phyloP scores from a whole-genome alignment of 2,329 filamentous ascomycete genomes.

The Hypoxylon sp. region DNA sequence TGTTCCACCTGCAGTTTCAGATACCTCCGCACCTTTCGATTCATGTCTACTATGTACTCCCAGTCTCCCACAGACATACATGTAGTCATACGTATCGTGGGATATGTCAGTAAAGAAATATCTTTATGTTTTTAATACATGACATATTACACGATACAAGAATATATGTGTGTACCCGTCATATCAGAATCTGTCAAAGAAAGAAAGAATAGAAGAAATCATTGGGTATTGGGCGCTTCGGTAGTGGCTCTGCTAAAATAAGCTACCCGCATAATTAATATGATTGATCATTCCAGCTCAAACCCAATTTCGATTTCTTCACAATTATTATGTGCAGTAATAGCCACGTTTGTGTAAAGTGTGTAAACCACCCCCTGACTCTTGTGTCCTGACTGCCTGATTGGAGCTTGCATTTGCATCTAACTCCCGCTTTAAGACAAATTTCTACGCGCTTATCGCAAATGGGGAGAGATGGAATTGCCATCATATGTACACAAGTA shows the following conservation, averaged over 20 bases:
- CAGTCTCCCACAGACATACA: too few species aligned
- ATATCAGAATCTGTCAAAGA: not conserved
- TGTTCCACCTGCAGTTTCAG: conserved; percentile 40
- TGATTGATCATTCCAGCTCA: conserved; percentile 9
- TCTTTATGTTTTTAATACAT: too few species aligned
- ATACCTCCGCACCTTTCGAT: conserved; percentile 32
- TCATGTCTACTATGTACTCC: too few species aligned
- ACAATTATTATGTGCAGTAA: not conserved
- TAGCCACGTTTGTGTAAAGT: conserved; percentile 28
- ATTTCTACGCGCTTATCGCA: conserved; percentile 29
- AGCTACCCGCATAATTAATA: conserved; percentile 8
- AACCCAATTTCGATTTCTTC: not conserved
- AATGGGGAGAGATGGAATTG: conserved; percentile 24
- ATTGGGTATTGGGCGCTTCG: conserved; percentile 13
- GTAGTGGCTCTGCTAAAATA: conserved; percentile 8
- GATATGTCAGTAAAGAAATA: conserved; percentile 10
- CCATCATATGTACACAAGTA: conserved; percentile 6
- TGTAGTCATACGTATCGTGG: too few species aligned
- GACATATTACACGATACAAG: too few species aligned
- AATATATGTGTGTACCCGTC: conserved; percentile 13
- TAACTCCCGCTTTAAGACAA: conserved; percentile 31
- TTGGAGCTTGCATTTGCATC: conserved; percentile 10
- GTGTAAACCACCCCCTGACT: conserved; percentile 3
- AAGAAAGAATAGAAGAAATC: too few species aligned
- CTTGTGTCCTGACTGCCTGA: conserved; percentile 4